Conservation (phyloP, 2,329 filamentous ascomycete genomes). For the Cercospora sp. region DNA sequence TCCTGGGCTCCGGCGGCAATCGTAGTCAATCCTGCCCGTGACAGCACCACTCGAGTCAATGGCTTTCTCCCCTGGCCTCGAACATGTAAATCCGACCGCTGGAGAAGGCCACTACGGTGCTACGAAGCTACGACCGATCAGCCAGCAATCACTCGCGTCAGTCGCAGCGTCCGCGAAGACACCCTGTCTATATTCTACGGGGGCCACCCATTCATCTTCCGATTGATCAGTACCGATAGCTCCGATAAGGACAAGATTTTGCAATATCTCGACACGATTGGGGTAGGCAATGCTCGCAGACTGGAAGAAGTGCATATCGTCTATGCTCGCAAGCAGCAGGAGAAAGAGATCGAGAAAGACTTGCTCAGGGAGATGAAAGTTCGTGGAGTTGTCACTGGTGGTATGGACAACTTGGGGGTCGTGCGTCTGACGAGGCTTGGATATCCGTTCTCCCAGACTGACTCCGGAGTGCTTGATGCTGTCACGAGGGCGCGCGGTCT, state of each 20-base stretch:
- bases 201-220: conserved; percentile 1
- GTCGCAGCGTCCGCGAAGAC: conserved; percentile 14
- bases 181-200: conserved; percentile 22
- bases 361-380: not conserved
- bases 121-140: not conserved
- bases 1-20: not conserved
- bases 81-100: not conserved
- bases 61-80: not conserved
- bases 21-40: not conserved
- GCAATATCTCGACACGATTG: not conserved
- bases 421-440: not conserved
- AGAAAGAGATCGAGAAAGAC: not conserved
- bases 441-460: not conserved
- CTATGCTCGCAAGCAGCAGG: not conserved
- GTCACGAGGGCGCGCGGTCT: not conserved
- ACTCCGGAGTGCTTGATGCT: not conserved
- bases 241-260: not conserved
- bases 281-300: not conserved
- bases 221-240: not conserved
- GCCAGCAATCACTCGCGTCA: conserved; percentile 12
- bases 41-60: not conserved
- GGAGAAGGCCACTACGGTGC: not conserved
- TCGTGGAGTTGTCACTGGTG: not conserved
- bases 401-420: not conserved
- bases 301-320: not conserved